A percentile compares a stretch with the other conserved stretches of the same genome.
These are phyloP conservation scores for Stephania yunnanensis DNA, from an alignment of 164 flowering plant species.

Conservation along the genomic window DNA sequence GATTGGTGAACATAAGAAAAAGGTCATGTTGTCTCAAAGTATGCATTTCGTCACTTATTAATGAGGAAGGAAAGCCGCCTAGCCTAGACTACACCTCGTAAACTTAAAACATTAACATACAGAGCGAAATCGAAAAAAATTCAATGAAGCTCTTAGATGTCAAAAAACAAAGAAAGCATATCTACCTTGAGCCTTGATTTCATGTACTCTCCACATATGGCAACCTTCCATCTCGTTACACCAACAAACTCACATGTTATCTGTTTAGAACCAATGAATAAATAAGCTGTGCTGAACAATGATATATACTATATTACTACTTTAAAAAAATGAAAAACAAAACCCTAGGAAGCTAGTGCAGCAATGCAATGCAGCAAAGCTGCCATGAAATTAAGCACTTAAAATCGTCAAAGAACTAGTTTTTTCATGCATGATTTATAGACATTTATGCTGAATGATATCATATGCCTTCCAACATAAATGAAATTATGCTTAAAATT, in stretches of 20 bases:
- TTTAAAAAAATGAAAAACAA: neutral
- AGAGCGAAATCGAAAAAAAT: neutral
- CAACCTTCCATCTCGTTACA: conserved; percentile 85
- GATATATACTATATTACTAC: neutral
- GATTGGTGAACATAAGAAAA: too few relatives aligned
- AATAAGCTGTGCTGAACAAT: neutral
- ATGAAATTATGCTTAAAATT: neutral
- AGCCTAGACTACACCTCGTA: too few relatives aligned
- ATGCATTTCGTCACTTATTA: too few relatives aligned
- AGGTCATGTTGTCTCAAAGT: too few relatives aligned
- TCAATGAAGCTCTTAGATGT: neutral
- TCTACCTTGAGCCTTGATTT: conserved; percentile 72
- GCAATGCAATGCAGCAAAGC: neutral
- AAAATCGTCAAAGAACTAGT: neutral
- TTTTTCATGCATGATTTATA: neutral
- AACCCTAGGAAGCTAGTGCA: neutral
- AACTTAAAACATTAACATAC: neutral
- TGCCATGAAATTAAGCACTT: neutral
- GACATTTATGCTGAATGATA: neutral
- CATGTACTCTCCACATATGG: conserved; percentile 97
- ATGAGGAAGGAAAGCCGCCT: too few relatives aligned
- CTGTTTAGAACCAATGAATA: conserved; percentile 29
- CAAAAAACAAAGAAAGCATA: conserved; percentile 1
- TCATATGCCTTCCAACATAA: too few relatives aligned
- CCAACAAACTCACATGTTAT: conserved; percentile 75